Conservation (phyloP, 805 yeast genomes). For the Wickerhamiella cacticola region DNA sequence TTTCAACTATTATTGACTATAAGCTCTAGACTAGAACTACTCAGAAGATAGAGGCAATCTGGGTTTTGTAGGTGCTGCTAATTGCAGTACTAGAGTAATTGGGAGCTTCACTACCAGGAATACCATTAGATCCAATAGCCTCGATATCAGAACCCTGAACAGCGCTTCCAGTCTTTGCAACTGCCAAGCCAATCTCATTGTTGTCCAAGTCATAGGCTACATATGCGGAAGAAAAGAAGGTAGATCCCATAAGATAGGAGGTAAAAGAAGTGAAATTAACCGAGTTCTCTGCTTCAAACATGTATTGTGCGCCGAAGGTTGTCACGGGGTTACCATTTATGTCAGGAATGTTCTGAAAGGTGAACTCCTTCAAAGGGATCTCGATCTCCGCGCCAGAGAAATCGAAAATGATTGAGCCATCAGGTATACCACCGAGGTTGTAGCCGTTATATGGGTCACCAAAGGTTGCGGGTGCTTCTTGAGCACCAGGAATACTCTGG, state of each 20-base stretch:
- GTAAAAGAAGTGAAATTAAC: neutral
- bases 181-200: slow-evolving; percentile 42
- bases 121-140: slow-evolving; percentile 14
- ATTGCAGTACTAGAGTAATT: slow-evolving; percentile 17
- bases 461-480: slow-evolving; percentile 33
- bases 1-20: too few species aligned
- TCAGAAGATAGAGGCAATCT: neutral
- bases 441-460: slow-evolving; percentile 24
- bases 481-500: slow-evolving; percentile 18
- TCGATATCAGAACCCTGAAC: slow-evolving; percentile 18
- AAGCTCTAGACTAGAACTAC: too few species aligned
- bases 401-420: neutral
- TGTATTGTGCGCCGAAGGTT: slow-evolving; percentile 14
- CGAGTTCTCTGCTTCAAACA: neutral
- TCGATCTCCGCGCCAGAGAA: neutral
- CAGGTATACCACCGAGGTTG: neutral
- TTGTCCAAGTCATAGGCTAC: slow-evolving; percentile 53
- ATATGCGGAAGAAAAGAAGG: slow-evolving; percentile 51
- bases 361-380: slow-evolving; percentile 10
- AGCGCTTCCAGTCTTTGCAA: slow-evolving; percentile 12
- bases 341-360: neutral
- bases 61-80: slow-evolving; percentile 9
- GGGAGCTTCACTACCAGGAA: slow-evolving; percentile 25
- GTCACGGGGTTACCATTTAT: slow-evolving; percentile 11
- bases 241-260: slow-evolving; percentile 46